phyloP scores from a whole-genome alignment of 345 rosid species.

The Moringa oleifera region DNA sequence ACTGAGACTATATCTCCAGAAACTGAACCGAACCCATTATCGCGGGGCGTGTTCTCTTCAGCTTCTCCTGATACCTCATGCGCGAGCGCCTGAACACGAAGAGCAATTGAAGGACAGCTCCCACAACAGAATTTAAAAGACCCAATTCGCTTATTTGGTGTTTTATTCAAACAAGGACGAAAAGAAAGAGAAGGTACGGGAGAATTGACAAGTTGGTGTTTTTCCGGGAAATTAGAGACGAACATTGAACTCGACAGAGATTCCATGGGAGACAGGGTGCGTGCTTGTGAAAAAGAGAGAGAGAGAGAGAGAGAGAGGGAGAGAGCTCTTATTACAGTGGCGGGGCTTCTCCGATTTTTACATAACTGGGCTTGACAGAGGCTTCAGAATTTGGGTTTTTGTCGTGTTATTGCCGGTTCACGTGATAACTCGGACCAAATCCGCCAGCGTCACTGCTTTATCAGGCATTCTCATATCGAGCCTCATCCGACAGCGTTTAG shows the following conservation, averaged over 20 bases:
- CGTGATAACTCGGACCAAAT: too few species aligned
- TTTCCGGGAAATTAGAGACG: slow-evolving; percentile 35
- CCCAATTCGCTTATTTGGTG: slow-evolving; percentile 27
- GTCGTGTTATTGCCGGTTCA: too few species aligned
- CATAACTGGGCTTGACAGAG: too few species aligned
- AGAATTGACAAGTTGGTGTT: slow-evolving; percentile 18
- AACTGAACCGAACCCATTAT: slow-evolving; percentile 32
- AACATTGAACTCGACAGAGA: slow-evolving; percentile 34
- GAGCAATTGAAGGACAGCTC: slow-evolving; percentile 19
- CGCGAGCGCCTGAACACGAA: slow-evolving; percentile 37
- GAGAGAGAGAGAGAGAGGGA: too few species aligned
- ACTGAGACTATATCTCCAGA: slow-evolving; percentile 38
- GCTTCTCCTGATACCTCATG: slow-evolving; percentile 38
- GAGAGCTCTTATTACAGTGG: too few species aligned
- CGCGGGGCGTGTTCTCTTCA: slow-evolving; percentile 30
- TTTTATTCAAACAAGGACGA: slow-evolving; percentile 24
- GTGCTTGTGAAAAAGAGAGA: too few species aligned
- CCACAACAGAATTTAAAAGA: slow-evolving; percentile 35
- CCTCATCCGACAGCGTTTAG: too few species aligned
- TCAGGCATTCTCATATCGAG: too few species aligned
- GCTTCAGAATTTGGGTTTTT: too few species aligned
- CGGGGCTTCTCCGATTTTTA: too few species aligned
- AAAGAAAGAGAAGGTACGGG: slow-evolving; percentile 26
- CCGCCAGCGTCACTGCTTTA: too few species aligned
- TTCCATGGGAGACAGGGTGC: too few species aligned